Evolutionary conservation across 2,329 filamentous ascomycete genomes (phyloP).

Genomic region (Neoscytalidium dimidiatum): DNA sequence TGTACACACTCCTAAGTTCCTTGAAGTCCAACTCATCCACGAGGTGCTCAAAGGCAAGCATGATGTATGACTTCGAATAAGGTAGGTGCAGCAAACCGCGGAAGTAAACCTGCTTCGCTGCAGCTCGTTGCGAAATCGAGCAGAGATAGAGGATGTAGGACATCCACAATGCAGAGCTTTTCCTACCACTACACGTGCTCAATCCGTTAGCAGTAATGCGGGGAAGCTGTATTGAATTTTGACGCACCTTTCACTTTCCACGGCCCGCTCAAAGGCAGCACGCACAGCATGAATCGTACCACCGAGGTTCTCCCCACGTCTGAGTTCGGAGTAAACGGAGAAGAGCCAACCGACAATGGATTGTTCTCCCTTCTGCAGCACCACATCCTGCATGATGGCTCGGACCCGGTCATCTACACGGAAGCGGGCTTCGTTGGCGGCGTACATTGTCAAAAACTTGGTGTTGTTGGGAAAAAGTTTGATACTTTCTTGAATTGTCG

Average conservation of each 20-base stretch:
- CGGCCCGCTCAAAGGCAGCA: slow-evolving; percentile 57
- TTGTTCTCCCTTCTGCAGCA: slow-evolving; percentile 34
- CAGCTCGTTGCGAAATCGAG: background rate
- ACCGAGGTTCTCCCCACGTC: slow-evolving; percentile 44
- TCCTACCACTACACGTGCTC: slow-evolving; percentile 22
- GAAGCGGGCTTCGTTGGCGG: slow-evolving; percentile 72
- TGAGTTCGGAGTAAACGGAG: slow-evolving; percentile 57
- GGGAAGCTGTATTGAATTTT: background rate
- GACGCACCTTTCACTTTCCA: slow-evolving; percentile 31
- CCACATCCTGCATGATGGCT: slow-evolving; percentile 55
- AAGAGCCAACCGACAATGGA: slow-evolving; percentile 56
- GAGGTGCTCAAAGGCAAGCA: slow-evolving; percentile 56
- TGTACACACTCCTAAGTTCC: slow-evolving; percentile 56
- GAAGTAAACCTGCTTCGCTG: slow-evolving; percentile 56
- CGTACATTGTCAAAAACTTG: slow-evolving; percentile 70
- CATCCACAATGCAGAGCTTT: slow-evolving; percentile 36
- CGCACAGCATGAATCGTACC: slow-evolving; percentile 55
- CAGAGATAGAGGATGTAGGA: slow-evolving; percentile 28
- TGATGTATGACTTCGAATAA: slow-evolving; percentile 63
- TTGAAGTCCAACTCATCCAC: slow-evolving; percentile 40
- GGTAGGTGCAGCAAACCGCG: slow-evolving; percentile 59
- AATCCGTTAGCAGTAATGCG: background rate
- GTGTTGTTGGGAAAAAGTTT: slow-evolving; percentile 72
- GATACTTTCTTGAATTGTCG: slow-evolving; percentile 63
- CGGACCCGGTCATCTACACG: slow-evolving; percentile 76